phyloP scores from a whole-genome alignment of 768 basidiomycete genomes.

The Tephrocybe sp. region DNA sequence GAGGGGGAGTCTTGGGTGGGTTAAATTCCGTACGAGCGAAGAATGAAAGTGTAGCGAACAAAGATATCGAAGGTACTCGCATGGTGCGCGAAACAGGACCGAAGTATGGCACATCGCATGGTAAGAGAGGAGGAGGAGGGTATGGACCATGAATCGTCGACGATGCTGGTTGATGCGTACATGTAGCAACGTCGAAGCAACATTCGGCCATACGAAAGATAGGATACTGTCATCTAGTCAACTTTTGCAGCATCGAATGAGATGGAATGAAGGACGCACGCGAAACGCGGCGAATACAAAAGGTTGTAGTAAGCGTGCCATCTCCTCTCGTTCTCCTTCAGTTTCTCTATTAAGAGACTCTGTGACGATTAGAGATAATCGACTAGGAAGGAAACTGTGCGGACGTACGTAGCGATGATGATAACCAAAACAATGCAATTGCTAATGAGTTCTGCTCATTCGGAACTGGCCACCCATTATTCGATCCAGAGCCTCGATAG shows the following conservation, averaged over 20 bases:
- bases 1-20: constrained; percentile 33
- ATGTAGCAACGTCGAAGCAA: constrained; percentile 20
- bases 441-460: constrained; percentile 44
- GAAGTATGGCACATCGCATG: constrained; percentile 38
- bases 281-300: constrained; percentile 47
- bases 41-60: constrained; percentile 47
- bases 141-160: constrained; percentile 23
- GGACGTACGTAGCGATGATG: constrained; percentile 35
- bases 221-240: constrained; percentile 34
- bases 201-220: constrained; percentile 37
- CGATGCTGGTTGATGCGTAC: constrained; percentile 13
- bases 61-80: constrained; percentile 38
- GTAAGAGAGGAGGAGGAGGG: constrained; percentile 26
- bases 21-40: constrained; percentile 39
- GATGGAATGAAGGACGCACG: constrained; percentile 30
- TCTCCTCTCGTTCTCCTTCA: constrained; percentile 25
- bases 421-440: constrained; percentile 46
- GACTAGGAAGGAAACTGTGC: neutral
- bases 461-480: constrained; percentile 48
- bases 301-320: constrained; percentile 37
- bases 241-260: neutral
- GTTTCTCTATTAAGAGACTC: constrained; percentile 33
- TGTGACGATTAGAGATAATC: constrained; percentile 15
- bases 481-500: constrained; percentile 31
- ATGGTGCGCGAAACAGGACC: constrained; percentile 31